phyloP scores from a whole-genome alignment of 495 filamentous ascomycete genomes.

The Barbatosphaeria neglecta region DNA sequence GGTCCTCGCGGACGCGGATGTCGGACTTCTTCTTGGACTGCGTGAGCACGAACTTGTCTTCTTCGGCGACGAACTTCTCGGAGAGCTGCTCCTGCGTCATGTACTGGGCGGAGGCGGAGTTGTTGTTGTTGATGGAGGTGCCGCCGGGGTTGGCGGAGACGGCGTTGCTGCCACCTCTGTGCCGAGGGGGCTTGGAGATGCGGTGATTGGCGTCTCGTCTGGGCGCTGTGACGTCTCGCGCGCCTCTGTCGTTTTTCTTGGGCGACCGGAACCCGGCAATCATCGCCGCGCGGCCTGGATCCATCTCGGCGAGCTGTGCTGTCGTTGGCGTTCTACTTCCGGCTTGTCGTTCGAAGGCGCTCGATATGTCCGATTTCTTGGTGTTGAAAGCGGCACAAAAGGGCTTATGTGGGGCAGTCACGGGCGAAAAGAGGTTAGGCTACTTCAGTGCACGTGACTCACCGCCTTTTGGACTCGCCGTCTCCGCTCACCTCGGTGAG shows the following conservation, averaged over 20 bases:
- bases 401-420: background rate
- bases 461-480: background rate
- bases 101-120: constrained; percentile 18
- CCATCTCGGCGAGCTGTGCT: constrained; percentile 15
- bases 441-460: background rate
- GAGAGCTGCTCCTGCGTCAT: constrained; percentile 58
- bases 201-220: constrained; percentile 31
- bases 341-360: background rate
- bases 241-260: constrained; percentile 9
- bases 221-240: constrained; percentile 31
- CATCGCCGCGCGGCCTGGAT: constrained; percentile 37
- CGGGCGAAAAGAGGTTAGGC: background rate
- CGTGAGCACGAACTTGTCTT: constrained; percentile 91
- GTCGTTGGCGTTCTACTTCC: background rate
- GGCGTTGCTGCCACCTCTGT: no score
- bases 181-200: constrained; percentile 31
- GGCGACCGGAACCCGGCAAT: constrained; percentile 30
- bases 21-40: constrained; percentile 97
- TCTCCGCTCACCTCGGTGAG: background rate
- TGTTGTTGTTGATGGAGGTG: constrained; percentile 3
- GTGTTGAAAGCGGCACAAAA: background rate
- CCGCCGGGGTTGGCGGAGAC: no score
- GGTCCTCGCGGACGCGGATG: constrained; percentile 86
- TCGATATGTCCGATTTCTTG: no score
- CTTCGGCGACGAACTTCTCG: constrained; percentile 78